phyloP scores from a whole-genome alignment of 305 asterid genomes.

The Fraxinus greggii region DNA sequence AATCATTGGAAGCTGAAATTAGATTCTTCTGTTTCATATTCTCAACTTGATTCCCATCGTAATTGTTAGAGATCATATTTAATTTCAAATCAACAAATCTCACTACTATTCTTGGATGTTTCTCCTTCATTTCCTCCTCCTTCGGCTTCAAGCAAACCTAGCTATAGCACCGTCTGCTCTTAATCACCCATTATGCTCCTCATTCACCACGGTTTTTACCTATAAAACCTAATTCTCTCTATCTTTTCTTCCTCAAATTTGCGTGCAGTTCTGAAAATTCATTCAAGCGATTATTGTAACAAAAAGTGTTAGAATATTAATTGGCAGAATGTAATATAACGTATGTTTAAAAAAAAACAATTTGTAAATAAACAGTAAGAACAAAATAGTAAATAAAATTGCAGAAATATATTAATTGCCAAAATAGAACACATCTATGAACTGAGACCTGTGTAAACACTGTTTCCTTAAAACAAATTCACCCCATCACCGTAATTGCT shows the following conservation, averaged over 20 bases:
- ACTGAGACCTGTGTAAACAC: too few species aligned
- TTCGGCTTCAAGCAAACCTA: slow-evolving; percentile 28
- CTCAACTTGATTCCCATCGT: neutral
- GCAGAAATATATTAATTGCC: too few species aligned
- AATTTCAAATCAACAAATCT: slow-evolving; percentile 34
- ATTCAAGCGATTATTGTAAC: neutral
- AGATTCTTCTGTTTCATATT: slow-evolving; percentile 8
- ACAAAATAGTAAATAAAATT: too few species aligned
- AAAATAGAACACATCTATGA: too few species aligned
- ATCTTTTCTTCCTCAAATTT: neutral
- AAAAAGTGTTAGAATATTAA: neutral
- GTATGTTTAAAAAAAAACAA: too few species aligned
- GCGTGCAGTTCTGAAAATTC: neutral
- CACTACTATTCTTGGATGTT: neutral
- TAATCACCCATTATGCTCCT: slow-evolving; percentile 10
- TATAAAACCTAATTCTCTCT: neutral
- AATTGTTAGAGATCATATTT: slow-evolving; percentile 9
- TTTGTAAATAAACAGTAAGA: too few species aligned
- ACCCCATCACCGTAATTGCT: too few species aligned
- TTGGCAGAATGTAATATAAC: too few species aligned
- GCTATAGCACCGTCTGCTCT: slow-evolving; percentile 30
- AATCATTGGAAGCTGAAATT: neutral
- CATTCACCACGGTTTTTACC: neutral
- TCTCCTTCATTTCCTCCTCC: neutral
- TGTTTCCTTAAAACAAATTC: too few species aligned